Evolutionary conservation across 2,329 filamentous ascomycete species (phyloP).

Genomic region (Pleomassaria siparia): DNA sequence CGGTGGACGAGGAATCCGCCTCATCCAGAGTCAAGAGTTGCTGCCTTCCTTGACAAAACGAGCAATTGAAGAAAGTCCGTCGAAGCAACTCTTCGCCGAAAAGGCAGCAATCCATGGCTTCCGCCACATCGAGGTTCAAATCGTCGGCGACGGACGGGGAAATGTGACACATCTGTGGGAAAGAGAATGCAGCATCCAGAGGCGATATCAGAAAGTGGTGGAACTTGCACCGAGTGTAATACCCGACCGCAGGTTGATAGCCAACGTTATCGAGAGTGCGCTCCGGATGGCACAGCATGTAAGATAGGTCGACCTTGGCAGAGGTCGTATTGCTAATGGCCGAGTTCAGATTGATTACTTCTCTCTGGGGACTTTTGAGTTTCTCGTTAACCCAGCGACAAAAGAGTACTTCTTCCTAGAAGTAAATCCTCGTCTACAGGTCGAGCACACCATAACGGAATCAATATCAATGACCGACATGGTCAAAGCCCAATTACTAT

Average conservation of each 20-base stretch:
- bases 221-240: slow-evolving; percentile 60
- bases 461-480: slow-evolving; percentile 57
- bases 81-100: slow-evolving; percentile 59
- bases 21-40: slow-evolving; percentile 49
- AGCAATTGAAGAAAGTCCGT: slow-evolving; percentile 61
- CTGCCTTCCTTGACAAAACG: slow-evolving; percentile 52
- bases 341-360: slow-evolving; percentile 53
- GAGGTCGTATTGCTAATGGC: slow-evolving; percentile 3
- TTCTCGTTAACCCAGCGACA: slow-evolving; percentile 56
- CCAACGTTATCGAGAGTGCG: slow-evolving; percentile 55
- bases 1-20: slow-evolving; percentile 61
- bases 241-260: slow-evolving; percentile 49
- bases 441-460: slow-evolving; percentile 65
- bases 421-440: slow-evolving; percentile 62
- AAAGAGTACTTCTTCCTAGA: slow-evolving; percentile 61
- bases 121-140: slow-evolving; percentile 63
- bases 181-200: slow-evolving; percentile 62
- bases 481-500: slow-evolving; percentile 56
- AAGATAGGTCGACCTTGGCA: slow-evolving; percentile 9
- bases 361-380: slow-evolving; percentile 66
- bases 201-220: slow-evolving; percentile 63
- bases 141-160: slow-evolving; percentile 58
- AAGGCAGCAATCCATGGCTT: slow-evolving; percentile 65
- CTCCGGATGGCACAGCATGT: slow-evolving; percentile 54
- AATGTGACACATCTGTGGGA: slow-evolving; percentile 60